Evolutionary conservation across 2,329 filamentous ascomycete genomes (phyloP), one percentile per base, ranked within the genome.

Genomic region (Trichoderma lentiforme): DNA sequence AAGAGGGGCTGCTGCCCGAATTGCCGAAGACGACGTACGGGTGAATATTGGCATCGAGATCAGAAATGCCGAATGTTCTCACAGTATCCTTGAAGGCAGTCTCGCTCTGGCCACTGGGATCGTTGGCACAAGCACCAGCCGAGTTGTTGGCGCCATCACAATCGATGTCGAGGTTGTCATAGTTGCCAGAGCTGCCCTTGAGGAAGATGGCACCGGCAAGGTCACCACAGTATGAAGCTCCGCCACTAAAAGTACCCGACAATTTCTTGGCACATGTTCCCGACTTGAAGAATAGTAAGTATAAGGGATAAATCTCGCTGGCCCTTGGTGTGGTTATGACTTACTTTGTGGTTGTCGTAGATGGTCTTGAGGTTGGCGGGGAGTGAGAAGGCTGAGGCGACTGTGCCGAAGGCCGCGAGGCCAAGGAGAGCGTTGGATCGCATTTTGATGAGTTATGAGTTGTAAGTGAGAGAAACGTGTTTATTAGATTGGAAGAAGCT

Each of bases 141-240:
- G 67, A 71, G n/a, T 39, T 71, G 18, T 73, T 73, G 60, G 71
- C 71, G 1, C 71, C 71, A 57, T 73, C 71, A 30, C 71, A 73
- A 21, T 73, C 71, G 24, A 73, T 73, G 30, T 73, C 71, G 28
- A 73, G 30, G 61, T 73, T 73, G n/a, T 73, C 71, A 57, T 73
- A 73, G 28, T 73, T 70, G 43, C 67, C 71, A 8, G 51, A 21
- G 14, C 68, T 74, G 3, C 73, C 78, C 74, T 86, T 74, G 21
- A 74, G 67, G 66, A 73, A 75, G 58, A 74, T 71, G 3, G 66
- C 86, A 4, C 74, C 74, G 0, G 79, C 78, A 47, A 87, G 82
- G 15, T 81, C 75, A 73, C 81, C 21, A 75, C 74, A 75, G 73
- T 75, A 74, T 18, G 64, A 63, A 26, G 73, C 66, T 24, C 76